A percentile compares a stretch with the other conserved stretches of the same genome.
Conservation (phyloP, 1,139 yeast genomes). For the Nakaseomyces kungkrabaensis region DNA sequence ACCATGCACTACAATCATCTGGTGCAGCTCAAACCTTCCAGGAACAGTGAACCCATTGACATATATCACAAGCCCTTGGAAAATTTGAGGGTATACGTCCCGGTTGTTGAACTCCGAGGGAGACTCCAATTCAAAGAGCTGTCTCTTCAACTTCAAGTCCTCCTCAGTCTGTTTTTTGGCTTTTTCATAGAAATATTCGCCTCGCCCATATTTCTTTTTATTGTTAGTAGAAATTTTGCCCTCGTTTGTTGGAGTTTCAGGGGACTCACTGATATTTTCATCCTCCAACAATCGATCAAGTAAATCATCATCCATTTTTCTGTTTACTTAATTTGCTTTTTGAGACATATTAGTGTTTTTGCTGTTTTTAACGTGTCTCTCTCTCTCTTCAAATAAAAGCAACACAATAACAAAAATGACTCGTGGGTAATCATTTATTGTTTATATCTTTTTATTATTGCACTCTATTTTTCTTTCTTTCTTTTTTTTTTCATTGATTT, state of each 20-base stretch:
- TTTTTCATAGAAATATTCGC: slow-evolving; percentile 59
- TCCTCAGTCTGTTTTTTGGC: slow-evolving; percentile 56
- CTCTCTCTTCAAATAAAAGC: too few relatives aligned
- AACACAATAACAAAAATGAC: too few relatives aligned
- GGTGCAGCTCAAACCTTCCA: slow-evolving; percentile 59
- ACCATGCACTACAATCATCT: slow-evolving; percentile 64
- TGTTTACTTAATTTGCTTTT: background rate
- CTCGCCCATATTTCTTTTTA: slow-evolving; percentile 13
- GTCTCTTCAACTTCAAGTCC: slow-evolving; percentile 44
- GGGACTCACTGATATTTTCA: slow-evolving; percentile 6
- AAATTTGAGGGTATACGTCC: slow-evolving; percentile 34
- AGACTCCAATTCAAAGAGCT: slow-evolving; percentile 36
- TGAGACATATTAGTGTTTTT: background rate
- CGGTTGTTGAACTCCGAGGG: slow-evolving; percentile 13
- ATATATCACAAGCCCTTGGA: slow-evolving; percentile 53
- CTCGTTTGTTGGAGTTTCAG: slow-evolving; percentile 4
- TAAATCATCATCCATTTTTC: slow-evolving; percentile 1
- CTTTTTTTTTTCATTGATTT: too few relatives aligned
- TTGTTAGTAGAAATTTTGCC: background rate
- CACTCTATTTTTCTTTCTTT: too few relatives aligned
- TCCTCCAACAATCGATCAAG: slow-evolving; percentile 10
- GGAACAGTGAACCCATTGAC: slow-evolving; percentile 87
- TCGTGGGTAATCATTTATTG: too few relatives aligned
- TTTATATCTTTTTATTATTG: too few relatives aligned
- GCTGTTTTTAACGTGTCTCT: background rate